Evolutionary conservation across 2,329 filamentous ascomycete species (phyloP), one percentile per base, ranked within the genome.

Genomic region (Clarireedia sp.): DNA sequence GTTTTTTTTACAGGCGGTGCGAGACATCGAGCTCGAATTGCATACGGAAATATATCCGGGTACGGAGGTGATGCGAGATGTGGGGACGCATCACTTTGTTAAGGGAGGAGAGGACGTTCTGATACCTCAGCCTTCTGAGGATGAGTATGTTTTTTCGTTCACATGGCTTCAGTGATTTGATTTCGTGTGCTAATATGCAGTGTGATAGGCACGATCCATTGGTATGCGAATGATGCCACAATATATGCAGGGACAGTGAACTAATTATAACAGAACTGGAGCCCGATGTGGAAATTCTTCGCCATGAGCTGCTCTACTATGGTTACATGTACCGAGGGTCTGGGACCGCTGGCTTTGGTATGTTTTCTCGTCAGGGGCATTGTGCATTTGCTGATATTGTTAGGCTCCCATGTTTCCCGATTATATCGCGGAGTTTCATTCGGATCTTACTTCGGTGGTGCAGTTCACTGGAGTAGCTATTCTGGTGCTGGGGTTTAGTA

Each of bases 71-170:
- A 73, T 73, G 72, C 66, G 63, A 38, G 71, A 86, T 72, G 75
- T 85, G 38, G 81, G 80, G 19, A 71, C 72, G 1, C 80, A 83
- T 67, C 82, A 85, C 67, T 86, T 86, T 63, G 80, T 85, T 63
- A 85, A 84, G 63, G 68, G 69, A 21, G 66, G 68, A 21, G 70
- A 73, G 36, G 75, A 77, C 4, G 72, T 78, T 16, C 65, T 78
- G 7, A 69, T 77, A n/a, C 77, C 77, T 7, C 70, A 72, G 48
- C 76, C 77, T 0, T 74, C 72, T 21, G 69, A 72, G 43, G 72
- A 78, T 57, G 68, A 74, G 4, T 43, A 51, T 14, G 10, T 33
- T 6, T 23, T 17, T 26, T 10, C 14, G 16, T 38, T 23, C 17
- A 8, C 24, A 26, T 26, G 29, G 9, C 3, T 12, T 33, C 29